phyloP scores from a whole-genome alignment of 2,329 filamentous ascomycete species.

The Colletotrichum plurivorum region DNA sequence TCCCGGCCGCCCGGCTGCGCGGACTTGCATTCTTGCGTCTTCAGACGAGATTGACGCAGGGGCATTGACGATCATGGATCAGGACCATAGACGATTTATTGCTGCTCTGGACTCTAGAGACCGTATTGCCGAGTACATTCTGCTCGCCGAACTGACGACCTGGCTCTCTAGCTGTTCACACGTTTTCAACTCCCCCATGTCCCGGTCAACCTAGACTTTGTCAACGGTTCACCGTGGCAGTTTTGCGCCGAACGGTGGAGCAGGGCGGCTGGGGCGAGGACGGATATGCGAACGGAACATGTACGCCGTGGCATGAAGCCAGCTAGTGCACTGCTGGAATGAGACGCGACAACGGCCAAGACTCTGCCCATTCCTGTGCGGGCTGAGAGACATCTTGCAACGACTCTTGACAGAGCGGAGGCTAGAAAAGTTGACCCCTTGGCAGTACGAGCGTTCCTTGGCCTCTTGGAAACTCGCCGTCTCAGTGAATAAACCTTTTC shows the following conservation, averaged over 20 bases:
- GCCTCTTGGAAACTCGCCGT: slow-evolving; percentile 18
- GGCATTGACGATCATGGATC: slow-evolving; percentile 33
- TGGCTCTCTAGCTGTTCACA: background rate
- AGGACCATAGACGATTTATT: background rate
- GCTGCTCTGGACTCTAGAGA: background rate
- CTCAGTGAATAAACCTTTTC: slow-evolving; percentile 33
- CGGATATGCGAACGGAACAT: slow-evolving; percentile 9
- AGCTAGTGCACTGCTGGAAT: slow-evolving; percentile 18
- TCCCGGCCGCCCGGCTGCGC: slow-evolving; percentile 8
- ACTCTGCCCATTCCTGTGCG: slow-evolving; percentile 4
- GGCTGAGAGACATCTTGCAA: slow-evolving; percentile 14
- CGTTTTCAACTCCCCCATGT: slow-evolving; percentile 21
- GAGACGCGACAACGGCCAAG: slow-evolving; percentile 26
- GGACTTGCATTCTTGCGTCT: slow-evolving; percentile 29
- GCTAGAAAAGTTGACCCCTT: slow-evolving; percentile 15
- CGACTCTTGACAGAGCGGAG: slow-evolving; percentile 21
- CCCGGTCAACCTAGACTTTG: slow-evolving; percentile 20
- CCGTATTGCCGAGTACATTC: slow-evolving; percentile 1
- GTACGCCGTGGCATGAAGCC: slow-evolving; percentile 4
- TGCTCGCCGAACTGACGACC: background rate
- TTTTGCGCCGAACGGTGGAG: slow-evolving; percentile 19
- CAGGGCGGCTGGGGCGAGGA: background rate
- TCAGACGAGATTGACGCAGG: slow-evolving; percentile 35
- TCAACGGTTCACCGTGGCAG: slow-evolving; percentile 13
- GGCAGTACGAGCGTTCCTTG: slow-evolving; percentile 21